Percentiles rank a stretch among this genome's conserved stretches.
These are phyloP conservation scores for Vitis cinerea DNA, from an alignment of 164 flowering plant genomes.

Conservation along the genomic window DNA sequence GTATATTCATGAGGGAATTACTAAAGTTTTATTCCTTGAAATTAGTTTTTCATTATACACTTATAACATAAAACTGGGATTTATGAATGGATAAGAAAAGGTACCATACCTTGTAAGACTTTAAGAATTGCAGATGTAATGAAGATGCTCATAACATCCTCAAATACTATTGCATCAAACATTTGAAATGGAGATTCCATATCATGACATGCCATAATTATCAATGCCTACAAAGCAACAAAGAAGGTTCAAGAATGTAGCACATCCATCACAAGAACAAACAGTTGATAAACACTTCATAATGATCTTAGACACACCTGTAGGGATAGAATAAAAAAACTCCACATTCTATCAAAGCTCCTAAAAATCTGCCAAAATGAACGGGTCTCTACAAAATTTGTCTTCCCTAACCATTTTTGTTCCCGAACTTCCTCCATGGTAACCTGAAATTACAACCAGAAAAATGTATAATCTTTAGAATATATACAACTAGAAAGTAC, in stretches of 20 bases:
- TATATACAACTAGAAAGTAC: no score
- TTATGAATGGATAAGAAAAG: not conserved
- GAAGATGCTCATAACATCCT: constrained; percentile 79
- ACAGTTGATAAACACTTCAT: not conserved
- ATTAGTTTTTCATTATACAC: no score
- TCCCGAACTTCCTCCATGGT: constrained; percentile 26
- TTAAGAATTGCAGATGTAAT: constrained; percentile 86
- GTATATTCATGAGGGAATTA: no score
- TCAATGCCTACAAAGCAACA: constrained; percentile 59
- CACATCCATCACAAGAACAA: constrained; percentile 5
- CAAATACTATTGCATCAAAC: constrained; percentile 57
- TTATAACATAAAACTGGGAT: no score
- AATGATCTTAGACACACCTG: constrained; percentile 57
- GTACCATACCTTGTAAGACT: constrained; percentile 59
- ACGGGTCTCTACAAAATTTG: constrained; percentile 91
- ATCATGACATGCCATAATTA: constrained; percentile 88
- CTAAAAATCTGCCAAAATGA: constrained; percentile 93
- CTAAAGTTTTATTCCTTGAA: no score
- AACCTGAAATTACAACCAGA: constrained; percentile 9
- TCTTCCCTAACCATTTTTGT: constrained; percentile 83
- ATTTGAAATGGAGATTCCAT: constrained; percentile 69
- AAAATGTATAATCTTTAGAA: no score
- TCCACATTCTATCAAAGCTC: constrained; percentile 97
- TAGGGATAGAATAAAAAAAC: constrained; percentile 67
- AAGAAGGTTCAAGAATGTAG: not conserved